Percentiles rank a stretch among this genome's conserved stretches.
These are phyloP conservation scores for Parietaria judaica DNA, from an alignment of 306 rosid genomes.

Conservation along the genomic window DNA sequence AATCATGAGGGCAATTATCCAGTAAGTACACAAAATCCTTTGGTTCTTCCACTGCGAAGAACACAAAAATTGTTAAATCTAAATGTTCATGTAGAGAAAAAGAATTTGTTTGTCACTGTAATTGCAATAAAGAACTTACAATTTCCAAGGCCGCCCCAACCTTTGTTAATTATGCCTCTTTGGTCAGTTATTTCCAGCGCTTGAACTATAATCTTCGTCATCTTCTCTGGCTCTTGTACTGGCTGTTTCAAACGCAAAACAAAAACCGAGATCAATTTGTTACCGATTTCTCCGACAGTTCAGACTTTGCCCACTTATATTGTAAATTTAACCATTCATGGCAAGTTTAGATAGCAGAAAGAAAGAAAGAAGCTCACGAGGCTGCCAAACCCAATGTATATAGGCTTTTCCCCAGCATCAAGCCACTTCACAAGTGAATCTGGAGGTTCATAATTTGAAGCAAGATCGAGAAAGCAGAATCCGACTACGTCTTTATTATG, in stretches of 20 bases:
- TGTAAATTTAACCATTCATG: background rate
- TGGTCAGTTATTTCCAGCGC: constrained; percentile 73
- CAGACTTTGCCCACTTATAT: too few species aligned
- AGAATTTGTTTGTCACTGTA: background rate
- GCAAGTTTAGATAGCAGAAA: background rate
- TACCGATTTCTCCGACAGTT: background rate
- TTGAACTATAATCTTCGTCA: constrained; percentile 63
- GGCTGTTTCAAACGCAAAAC: constrained; percentile 45
- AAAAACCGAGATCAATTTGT: constrained; percentile 4
- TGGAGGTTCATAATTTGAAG: constrained; percentile 78
- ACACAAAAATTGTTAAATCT: background rate
- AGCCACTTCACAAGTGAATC: constrained; percentile 68
- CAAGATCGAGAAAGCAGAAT: constrained; percentile 97
- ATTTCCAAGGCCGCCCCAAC: constrained; percentile 95
- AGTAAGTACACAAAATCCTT: constrained; percentile 54
- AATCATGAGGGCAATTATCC: constrained; percentile 96
- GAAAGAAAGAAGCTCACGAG: constrained; percentile 54
- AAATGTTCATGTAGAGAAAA: background rate
- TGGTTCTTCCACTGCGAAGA: constrained; percentile 53
- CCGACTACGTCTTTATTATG: constrained; percentile 84
- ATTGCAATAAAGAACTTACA: constrained; percentile 44
- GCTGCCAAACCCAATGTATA: constrained; percentile 94
- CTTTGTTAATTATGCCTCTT: constrained; percentile 88
- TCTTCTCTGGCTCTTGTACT: constrained; percentile 59
- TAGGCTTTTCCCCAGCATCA: constrained; percentile 58